Evolutionary conservation across 768 basidiomycete genomes (phyloP).

Genomic region (Mycena alexandri): DNA sequence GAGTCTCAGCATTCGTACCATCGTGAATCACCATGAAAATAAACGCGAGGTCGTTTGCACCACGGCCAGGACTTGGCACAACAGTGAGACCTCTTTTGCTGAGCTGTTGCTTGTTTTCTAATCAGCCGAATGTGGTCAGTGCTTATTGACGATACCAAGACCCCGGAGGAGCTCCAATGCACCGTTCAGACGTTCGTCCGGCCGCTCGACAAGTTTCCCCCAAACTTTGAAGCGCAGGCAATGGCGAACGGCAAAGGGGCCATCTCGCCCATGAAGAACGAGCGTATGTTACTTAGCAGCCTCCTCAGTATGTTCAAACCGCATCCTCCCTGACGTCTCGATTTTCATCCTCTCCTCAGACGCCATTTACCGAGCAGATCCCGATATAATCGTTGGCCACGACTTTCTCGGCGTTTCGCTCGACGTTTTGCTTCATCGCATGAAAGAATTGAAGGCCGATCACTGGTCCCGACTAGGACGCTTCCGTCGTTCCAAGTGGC

Average conservation of each 20-base stretch:
- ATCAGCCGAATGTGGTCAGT: slow-evolving; percentile 58
- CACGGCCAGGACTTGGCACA: slow-evolving; percentile 86
- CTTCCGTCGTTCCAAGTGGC: slow-evolving; percentile 88
- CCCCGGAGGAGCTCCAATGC: slow-evolving; percentile 88
- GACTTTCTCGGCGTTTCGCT: slow-evolving; percentile 92
- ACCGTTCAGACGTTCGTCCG: slow-evolving; percentile 90
- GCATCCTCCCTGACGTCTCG: not conserved
- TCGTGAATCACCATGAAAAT: slow-evolving; percentile 95
- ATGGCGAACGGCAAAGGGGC: slow-evolving; percentile 72
- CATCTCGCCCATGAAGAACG: slow-evolving; percentile 83
- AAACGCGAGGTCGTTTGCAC: slow-evolving; percentile 94
- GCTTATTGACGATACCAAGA: slow-evolving; percentile 91
- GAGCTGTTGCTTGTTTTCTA: not conserved
- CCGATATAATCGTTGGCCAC: slow-evolving; percentile 95
- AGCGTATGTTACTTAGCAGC: slow-evolving; percentile 86
- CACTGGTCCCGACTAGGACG: slow-evolving; percentile 96
- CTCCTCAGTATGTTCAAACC: slow-evolving; percentile 69
- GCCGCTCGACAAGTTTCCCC: slow-evolving; percentile 88
- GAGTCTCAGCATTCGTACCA: slow-evolving; percentile 88
- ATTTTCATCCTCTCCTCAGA: slow-evolving; percentile 53
- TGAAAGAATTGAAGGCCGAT: slow-evolving; percentile 91
- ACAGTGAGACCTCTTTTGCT: slow-evolving; percentile 52
- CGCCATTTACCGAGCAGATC: slow-evolving; percentile 87
- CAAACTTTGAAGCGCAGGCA: slow-evolving; percentile 81
- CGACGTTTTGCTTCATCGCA: slow-evolving; percentile 90